Percentiles rank a stretch among this genome's conserved stretches.
Evolutionary conservation across 345 rosid genomes (phyloP).

Genomic region (Sonneratia caseolaris): DNA sequence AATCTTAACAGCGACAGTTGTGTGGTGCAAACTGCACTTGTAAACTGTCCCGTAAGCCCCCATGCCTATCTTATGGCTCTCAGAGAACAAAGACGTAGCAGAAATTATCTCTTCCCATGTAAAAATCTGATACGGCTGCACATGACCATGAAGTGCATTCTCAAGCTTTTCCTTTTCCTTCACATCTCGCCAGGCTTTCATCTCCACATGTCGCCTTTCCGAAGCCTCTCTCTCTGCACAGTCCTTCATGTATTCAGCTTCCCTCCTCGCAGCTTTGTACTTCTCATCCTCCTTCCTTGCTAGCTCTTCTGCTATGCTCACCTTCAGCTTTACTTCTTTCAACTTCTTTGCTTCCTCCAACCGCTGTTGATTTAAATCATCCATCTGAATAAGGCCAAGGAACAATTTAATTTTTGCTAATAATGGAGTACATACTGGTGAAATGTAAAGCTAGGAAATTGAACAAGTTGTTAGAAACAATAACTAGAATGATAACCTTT

Average conservation of each 20-base stretch:
- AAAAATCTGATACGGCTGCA: constrained; percentile 42
- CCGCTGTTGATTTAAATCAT: constrained; percentile 31
- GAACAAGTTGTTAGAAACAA: background rate
- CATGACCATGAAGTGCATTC: constrained; percentile 41
- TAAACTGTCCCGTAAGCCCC: constrained; percentile 89
- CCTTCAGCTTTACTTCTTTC: constrained; percentile 37
- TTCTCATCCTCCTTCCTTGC: constrained; percentile 54
- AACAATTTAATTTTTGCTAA: background rate
- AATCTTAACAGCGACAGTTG: constrained; percentile 71
- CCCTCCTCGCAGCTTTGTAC: constrained; percentile 42
- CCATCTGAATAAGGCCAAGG: constrained; percentile 29
- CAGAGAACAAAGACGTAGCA: constrained; percentile 77
- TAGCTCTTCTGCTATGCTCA: constrained; percentile 42
- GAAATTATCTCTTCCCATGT: constrained; percentile 75
- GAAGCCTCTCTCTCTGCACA: constrained; percentile 46
- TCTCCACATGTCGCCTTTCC: constrained; percentile 48
- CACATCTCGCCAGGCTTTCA: constrained; percentile 36
- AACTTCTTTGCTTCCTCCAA: constrained; percentile 50
- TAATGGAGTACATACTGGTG: background rate
- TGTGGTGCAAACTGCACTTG: constrained; percentile 56
- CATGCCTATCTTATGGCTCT: constrained; percentile 51
- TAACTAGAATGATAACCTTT: constrained; percentile 37
- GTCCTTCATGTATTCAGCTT: constrained; percentile 34
- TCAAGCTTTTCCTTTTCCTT: constrained; percentile 69
- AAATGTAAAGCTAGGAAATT: background rate